Evolutionary conservation across 371 early-diverging fungal genomes (phyloP), one percentile per base, ranked within the genome.

Genomic region (Syncephalastrum racemosum): DNA sequence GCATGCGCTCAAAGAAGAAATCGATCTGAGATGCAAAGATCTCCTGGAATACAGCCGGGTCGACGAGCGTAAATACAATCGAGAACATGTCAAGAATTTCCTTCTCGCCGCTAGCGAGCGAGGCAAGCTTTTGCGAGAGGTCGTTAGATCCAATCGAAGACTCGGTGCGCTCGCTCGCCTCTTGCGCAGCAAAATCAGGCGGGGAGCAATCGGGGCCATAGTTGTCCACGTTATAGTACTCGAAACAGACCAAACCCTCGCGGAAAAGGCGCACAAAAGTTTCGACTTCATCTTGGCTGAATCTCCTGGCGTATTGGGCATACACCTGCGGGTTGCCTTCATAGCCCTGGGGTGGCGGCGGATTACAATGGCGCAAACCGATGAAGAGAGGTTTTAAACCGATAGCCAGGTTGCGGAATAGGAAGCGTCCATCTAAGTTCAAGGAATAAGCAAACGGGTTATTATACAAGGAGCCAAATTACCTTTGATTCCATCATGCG

Each of bases 11-110:
- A 65, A 96, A 93, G 18, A 97, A 81, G 58, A 84, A 91, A 15
- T 79, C 85, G 54, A 99, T 89, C 64, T 97, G 90, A 1, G 94
- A 86, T 4, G 90, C 75, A 61, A 98, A 92, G 4, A 99, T 86
- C 61, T 99, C 99, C 67, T 96, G 96, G 69, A 97, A 97, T 1
- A 96, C 84, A 4, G 94, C 86, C 0, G 94, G 92, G 59, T 98
- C 97, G 8, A 97, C 70, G 27, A 78, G 64, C 5, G 90, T 89
- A 71, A 97, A 97, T 2, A 94, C 86, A 36, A 88, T 83, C 0
- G 93, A 90, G 75, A 98, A 95, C 27, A 85, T 85, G 59, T 99
- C 99, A 22, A 95, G 76, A 2, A 90, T 86, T 58, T 99, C 98
- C 63, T 92, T 94, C 58, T 92, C 94, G 46, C 90, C 86, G 63